A percentile compares a stretch with the other conserved stretches of the same genome.
Evolutionary conservation across 2,329 filamentous ascomycete species (phyloP).

Genomic region (Aspergillus tamarii): DNA sequence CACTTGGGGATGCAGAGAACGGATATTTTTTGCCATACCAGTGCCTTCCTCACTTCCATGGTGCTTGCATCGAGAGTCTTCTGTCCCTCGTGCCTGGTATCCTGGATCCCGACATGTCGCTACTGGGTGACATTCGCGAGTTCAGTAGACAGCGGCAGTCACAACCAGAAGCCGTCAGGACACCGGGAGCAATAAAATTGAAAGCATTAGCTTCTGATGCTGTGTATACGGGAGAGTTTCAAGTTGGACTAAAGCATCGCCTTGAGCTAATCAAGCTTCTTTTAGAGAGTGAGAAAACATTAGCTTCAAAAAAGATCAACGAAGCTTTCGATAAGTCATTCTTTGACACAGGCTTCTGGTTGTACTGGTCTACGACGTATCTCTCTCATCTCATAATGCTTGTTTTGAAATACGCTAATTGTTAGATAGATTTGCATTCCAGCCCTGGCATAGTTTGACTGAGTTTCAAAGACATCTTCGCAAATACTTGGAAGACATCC

Average conservation of each 20-base stretch:
- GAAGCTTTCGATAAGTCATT: slow-evolving; percentile 28
- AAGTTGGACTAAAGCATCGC: slow-evolving; percentile 22
- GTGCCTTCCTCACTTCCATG: slow-evolving; percentile 38
- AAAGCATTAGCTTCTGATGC: background rate
- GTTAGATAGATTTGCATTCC: slow-evolving; percentile 20
- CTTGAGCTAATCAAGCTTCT: slow-evolving; percentile 22
- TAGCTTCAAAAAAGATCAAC: slow-evolving; percentile 34
- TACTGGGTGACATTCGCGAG: slow-evolving; percentile 5
- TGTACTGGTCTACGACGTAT: slow-evolving; percentile 28
- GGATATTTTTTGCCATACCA: slow-evolving; percentile 39
- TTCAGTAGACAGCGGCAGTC: background rate
- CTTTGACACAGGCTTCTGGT: slow-evolving; percentile 28
- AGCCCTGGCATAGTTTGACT: slow-evolving; percentile 21
- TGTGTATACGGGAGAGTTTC: slow-evolving; percentile 6
- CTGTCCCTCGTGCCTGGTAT: slow-evolving; percentile 33
- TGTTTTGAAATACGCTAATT: background rate
- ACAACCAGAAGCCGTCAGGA: background rate
- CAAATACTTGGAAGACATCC: slow-evolving; percentile 11
- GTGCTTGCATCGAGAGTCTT: slow-evolving; percentile 36
- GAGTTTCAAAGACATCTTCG: slow-evolving; percentile 22
- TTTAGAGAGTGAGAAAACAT: slow-evolving; percentile 24
- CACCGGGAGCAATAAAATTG: background rate
- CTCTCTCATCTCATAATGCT: background rate
- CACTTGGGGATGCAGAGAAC: slow-evolving; percentile 30
- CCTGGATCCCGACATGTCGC: background rate